Evolutionary conservation across 1,284 basidiomycete genomes (phyloP).

Genomic region (Rhodotorula sp.): DNA sequence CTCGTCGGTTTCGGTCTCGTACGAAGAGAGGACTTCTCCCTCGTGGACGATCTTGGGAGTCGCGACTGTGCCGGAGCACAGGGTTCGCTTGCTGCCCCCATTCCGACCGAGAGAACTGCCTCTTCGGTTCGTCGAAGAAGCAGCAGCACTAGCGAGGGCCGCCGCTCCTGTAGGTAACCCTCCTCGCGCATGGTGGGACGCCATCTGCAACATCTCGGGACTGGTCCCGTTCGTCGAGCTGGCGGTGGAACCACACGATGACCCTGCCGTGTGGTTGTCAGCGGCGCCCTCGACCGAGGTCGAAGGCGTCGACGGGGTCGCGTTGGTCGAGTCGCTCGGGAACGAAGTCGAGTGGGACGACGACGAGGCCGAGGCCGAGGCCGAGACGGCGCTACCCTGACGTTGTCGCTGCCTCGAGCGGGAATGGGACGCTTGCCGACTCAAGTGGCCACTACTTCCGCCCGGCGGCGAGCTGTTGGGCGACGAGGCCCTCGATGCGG

Average conservation of each 20-base stretch:
- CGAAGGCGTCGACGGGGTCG: slow-evolving; percentile 23
- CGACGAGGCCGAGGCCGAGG: slow-evolving; percentile 12
- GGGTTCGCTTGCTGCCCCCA: neutral
- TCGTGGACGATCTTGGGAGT: neutral
- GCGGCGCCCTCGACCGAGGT: slow-evolving; percentile 23
- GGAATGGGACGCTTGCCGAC: neutral
- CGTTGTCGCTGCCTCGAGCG: slow-evolving; percentile 19
- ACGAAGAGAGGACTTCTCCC: neutral
- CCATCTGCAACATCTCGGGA: slow-evolving; percentile 2
- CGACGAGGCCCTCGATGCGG: slow-evolving; percentile 13
- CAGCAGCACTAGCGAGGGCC: neutral
- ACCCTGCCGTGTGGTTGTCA: neutral
- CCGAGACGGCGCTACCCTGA: slow-evolving; percentile 9
- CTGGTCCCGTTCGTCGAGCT: slow-evolving; percentile 4
- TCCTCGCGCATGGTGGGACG: neutral
- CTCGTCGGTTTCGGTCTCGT: neutral
- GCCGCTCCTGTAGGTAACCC: neutral
- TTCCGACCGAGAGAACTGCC: neutral
- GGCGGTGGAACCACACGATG: slow-evolving; percentile 1
- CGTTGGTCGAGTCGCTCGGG: slow-evolving; percentile 1
- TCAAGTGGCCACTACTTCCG: neutral
- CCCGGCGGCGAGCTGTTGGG: slow-evolving; percentile 1
- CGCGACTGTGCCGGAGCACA: slow-evolving; percentile 2
- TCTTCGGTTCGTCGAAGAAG: neutral
- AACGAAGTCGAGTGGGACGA: neutral